phyloP scores from a whole-genome alignment of 2,329 filamentous ascomycete genomes.

The Plenodomus lindquistii region DNA sequence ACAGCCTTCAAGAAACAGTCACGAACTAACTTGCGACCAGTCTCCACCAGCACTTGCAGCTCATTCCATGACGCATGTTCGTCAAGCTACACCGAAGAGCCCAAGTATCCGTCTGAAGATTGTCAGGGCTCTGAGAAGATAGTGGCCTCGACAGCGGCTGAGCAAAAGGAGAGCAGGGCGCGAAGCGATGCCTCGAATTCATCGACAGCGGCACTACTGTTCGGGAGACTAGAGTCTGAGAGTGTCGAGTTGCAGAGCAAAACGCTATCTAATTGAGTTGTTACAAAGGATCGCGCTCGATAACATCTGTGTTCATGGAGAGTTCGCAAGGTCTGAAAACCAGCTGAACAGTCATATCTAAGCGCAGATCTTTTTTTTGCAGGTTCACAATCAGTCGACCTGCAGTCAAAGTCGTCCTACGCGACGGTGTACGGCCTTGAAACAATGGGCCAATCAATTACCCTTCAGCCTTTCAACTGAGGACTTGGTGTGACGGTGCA shows the following conservation, averaged over 20 bases:
- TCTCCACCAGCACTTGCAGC: slow-evolving; percentile 21
- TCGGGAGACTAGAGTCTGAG: background rate
- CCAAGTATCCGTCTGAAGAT: background rate
- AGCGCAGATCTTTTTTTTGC: background rate
- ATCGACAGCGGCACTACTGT: background rate
- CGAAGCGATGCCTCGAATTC: background rate
- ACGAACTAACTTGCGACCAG: slow-evolving; percentile 13
- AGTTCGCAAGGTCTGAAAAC: background rate
- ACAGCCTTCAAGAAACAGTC: slow-evolving; percentile 32
- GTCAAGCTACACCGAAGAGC: background rate
- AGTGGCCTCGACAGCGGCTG: slow-evolving; percentile 25
- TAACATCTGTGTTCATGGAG: background rate
- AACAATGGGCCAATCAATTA: background rate
- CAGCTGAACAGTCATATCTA: background rate
- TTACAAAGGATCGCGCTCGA: background rate
- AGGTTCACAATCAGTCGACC: no score
- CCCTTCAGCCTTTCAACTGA: background rate
- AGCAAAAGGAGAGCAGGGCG: slow-evolving; percentile 9
- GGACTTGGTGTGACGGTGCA: background rate
- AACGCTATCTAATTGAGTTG: background rate
- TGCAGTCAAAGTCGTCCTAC: background rate
- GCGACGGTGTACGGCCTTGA: background rate
- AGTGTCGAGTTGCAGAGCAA: background rate
- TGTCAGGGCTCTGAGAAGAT: background rate
- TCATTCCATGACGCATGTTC: slow-evolving; percentile 16